Base-by-base conservation (phyloP, 371 early-diverging fungal genomes). In the Actinomortierella wolfii region DNA sequence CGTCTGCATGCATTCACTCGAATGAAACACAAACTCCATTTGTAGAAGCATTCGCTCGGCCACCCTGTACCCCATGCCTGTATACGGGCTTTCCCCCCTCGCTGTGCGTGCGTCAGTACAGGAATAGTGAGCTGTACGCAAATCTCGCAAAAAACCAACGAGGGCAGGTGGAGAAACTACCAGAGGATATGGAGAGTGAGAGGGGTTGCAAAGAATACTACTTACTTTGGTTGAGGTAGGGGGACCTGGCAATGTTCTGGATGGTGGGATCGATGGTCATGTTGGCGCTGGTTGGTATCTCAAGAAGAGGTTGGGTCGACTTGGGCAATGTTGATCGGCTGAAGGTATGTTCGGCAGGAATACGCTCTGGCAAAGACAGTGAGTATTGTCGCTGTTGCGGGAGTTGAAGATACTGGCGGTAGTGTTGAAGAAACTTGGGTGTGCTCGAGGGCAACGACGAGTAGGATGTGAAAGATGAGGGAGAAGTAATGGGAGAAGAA, bases 211-310 rank as follows among this genome's bases (percentile, higher is more conserved):
- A 7, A 17, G 46, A 13, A 18, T 26, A n/a, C 45, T 8, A 66
- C 73, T 66, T 66, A 71, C 73, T 66, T 59, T 66, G 73, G 63
- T 71, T 71, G 50, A 71, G 66, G 56, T 71, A 71, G 42, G 73
- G 29, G 51, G 73, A 71, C 56, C 51, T 65, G 28, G 66, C 58
- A 47, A 71, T 60, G 61, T 70, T 64, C 49, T 61, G 61, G 62
- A 71, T 54, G 54, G 25, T 26, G 28, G 54, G 51, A 24, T 63
- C 64, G 57, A 23, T 49, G 56, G 71, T 61, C 71, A 71, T 71
- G 58, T 44, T 61, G 66, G 14, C 25, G 45, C n/a, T 65, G 58
- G 39, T 56, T 54, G 21, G 43, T 46, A 2, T 54, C 56, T 23
- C 57, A 29, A 17, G 41, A 39, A 18, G 44, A 9, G 8, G 44